phyloP scores from a whole-genome alignment of 1,284 basidiomycete species.

The Microbotryum lychnidis-dioicae region DNA sequence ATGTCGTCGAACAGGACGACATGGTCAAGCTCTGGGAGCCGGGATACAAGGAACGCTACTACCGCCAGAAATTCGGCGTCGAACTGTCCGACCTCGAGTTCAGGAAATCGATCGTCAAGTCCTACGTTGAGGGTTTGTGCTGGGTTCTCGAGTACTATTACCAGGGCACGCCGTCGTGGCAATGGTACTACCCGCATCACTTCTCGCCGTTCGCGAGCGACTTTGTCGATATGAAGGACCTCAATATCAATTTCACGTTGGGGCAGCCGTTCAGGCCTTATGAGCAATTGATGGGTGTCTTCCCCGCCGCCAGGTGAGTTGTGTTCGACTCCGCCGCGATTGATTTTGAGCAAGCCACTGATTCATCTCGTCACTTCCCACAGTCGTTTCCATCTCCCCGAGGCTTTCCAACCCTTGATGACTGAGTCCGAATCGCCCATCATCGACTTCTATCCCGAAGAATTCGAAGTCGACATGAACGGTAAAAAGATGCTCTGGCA shows the following conservation, averaged over 20 bases:
- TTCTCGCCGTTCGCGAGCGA: conserved; percentile 97
- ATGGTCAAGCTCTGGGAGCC: conserved; percentile 88
- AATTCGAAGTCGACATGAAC: conserved; percentile 98
- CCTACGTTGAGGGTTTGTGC: conserved; percentile 86
- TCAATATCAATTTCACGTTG: conserved; percentile 68
- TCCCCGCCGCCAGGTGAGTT: conserved; percentile 77
- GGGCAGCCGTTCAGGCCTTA: conserved; percentile 92
- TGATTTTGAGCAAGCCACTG: neutral
- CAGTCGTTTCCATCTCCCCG: conserved; percentile 80
- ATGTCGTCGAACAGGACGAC: conserved; percentile 86
- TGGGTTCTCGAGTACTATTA: conserved; percentile 99
- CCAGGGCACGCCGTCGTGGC: conserved; percentile 72
- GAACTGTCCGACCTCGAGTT: conserved; percentile 64
- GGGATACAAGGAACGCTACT: conserved; percentile 92
- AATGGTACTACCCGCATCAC: conserved; percentile 99
- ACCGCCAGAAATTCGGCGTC: conserved; percentile 83
- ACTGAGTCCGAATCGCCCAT: conserved; percentile 78
- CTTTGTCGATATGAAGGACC: conserved; percentile 68
- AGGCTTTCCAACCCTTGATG: conserved; percentile 83
- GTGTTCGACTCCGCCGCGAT: neutral
- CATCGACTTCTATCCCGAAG: conserved; percentile 76
- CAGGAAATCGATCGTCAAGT: conserved; percentile 64
- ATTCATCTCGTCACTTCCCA: conserved; percentile 3
- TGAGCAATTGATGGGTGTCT: conserved; percentile 96
- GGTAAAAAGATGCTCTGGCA: conserved; percentile 99